phyloP scores from a whole-genome alignment of 371 early-diverging fungal genomes.

The Dentiscutata heterogama region DNA sequence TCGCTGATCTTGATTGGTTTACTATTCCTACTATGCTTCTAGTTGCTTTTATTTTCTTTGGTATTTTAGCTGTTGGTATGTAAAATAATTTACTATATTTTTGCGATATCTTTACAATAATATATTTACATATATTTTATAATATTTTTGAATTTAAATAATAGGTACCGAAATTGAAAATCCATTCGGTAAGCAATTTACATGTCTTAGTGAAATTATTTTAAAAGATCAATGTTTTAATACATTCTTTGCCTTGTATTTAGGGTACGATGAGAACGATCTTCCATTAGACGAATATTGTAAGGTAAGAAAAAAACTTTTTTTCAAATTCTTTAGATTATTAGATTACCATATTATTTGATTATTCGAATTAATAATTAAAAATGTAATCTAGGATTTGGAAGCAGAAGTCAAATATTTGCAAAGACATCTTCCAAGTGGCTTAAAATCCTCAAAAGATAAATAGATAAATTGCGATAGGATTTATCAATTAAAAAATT shows the following conservation, averaged over 20 bases:
- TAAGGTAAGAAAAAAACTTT: not conserved
- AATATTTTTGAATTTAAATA: not conserved
- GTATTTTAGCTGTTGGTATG: conserved; percentile 75
- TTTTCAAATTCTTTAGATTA: not conserved
- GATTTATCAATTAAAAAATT: too few species aligned
- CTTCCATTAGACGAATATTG: conserved; percentile 51
- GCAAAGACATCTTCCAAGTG: conserved; percentile 3
- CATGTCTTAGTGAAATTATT: not conserved
- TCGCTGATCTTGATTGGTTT: conserved; percentile 62
- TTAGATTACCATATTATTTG: not conserved
- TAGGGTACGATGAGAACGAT: conserved; percentile 56
- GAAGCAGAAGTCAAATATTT: conserved; percentile 43
- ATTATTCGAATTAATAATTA: not conserved
- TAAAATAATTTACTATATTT: conserved; percentile 47
- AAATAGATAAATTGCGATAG: too few species aligned
- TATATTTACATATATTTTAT: not conserved
- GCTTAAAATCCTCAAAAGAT: too few species aligned
- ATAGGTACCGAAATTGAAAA: conserved; percentile 65
- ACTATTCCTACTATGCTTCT: conserved; percentile 70
- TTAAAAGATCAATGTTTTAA: not conserved
- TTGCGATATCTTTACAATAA: not conserved
- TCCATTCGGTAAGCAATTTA: conserved; percentile 68
- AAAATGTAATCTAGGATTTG: conserved; percentile 21
- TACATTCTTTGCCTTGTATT: not conserved
- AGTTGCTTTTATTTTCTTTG: conserved; percentile 77